Percentiles rank a stretch among this genome's conserved stretches.
Evolutionary conservation across 2,329 filamentous ascomycete genomes (phyloP).

Genomic region (Metarhizium anisopliae): DNA sequence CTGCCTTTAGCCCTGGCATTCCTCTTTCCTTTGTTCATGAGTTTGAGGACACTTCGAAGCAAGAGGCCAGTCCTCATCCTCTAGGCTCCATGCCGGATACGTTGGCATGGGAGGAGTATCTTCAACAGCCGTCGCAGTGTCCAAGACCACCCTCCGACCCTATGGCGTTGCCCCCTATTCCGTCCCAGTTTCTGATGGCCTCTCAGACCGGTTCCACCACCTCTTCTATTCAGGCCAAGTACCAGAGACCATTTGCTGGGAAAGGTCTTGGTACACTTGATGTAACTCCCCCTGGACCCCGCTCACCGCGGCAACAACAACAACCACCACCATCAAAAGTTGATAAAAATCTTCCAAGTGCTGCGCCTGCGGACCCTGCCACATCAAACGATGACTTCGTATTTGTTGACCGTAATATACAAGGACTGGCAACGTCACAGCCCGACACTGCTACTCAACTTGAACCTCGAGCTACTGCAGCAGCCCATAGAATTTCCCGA

Average conservation of each 20-base stretch:
- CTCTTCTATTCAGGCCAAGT: conserved; percentile 40
- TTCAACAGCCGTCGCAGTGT: conserved; percentile 28
- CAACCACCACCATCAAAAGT: conserved; percentile 22
- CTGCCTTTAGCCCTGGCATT: conserved; percentile 22
- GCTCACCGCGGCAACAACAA: conserved; percentile 21
- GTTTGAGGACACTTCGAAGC: conserved; percentile 13
- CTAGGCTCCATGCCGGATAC: conserved; percentile 47
- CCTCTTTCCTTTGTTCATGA: conserved; percentile 27
- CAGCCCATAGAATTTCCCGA: conserved; percentile 16
- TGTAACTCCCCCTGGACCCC: conserved; percentile 11
- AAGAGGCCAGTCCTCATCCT: conserved; percentile 18
- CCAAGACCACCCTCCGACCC: conserved; percentile 7
- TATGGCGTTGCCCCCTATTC: conserved; percentile 32
- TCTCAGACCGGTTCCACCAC: conserved; percentile 46
- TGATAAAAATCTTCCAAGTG: conserved; percentile 1
- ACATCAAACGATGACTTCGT: conserved; percentile 12
- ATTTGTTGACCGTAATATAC: conserved; percentile 11
- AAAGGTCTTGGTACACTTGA: conserved; percentile 44
- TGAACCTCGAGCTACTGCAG: conserved; percentile 16
- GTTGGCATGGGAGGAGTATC: conserved; percentile 37
- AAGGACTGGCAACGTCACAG: conserved; percentile 6
- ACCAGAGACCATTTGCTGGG: conserved; percentile 46
- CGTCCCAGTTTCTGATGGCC: conserved; percentile 39
- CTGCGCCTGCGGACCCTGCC: conserved; percentile 9
- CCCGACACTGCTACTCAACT: conserved; percentile 16